Percentiles rank a stretch among this genome's conserved stretches.
Conservation (phyloP, 179 eudicot species). For the Camellia oleifera region DNA sequence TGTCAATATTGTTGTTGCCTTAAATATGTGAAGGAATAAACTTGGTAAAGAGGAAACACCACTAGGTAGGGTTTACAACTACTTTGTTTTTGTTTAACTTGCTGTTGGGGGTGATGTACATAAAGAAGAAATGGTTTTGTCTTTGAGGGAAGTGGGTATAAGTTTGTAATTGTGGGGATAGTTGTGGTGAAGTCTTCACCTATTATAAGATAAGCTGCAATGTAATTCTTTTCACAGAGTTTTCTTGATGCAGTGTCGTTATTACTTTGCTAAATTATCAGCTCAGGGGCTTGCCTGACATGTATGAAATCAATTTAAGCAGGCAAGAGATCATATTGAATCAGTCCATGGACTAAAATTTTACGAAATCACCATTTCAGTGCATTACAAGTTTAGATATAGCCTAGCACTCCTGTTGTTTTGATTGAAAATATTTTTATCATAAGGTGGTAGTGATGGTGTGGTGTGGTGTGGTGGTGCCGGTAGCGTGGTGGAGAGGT, state of each 20-base stretch:
- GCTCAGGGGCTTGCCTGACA: too few relatives aligned
- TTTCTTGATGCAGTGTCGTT: background rate
- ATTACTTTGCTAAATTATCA: background rate
- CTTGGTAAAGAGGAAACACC: background rate
- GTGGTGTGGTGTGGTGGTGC: too few relatives aligned
- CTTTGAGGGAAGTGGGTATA: slow-evolving; percentile 15
- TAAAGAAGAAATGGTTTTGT: slow-evolving; percentile 14
- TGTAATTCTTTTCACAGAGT: slow-evolving; percentile 20
- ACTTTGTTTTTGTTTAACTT: background rate
- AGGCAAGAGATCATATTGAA: too few relatives aligned
- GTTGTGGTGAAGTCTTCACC: slow-evolving; percentile 14
- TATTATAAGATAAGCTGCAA: slow-evolving; percentile 13
- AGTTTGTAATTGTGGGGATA: slow-evolving; percentile 19
- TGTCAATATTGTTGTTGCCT: slow-evolving; percentile 12
- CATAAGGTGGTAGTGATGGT: too few relatives aligned
- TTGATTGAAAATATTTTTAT: too few relatives aligned
- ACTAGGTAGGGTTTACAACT: slow-evolving; percentile 6
- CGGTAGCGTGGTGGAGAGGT: too few relatives aligned
- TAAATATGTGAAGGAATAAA: slow-evolving; percentile 16
- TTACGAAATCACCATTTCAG: too few relatives aligned
- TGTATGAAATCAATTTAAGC: too few relatives aligned
- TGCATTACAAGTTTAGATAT: too few relatives aligned
- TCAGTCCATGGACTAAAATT: too few relatives aligned
- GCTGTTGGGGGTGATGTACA: slow-evolving; percentile 28
- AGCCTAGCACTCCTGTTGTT: background rate